Percentiles rank a stretch among this genome's conserved stretches.
Evolutionary conservation across 345 rosid species (phyloP).

Genomic region (Limnanthes douglasii): DNA sequence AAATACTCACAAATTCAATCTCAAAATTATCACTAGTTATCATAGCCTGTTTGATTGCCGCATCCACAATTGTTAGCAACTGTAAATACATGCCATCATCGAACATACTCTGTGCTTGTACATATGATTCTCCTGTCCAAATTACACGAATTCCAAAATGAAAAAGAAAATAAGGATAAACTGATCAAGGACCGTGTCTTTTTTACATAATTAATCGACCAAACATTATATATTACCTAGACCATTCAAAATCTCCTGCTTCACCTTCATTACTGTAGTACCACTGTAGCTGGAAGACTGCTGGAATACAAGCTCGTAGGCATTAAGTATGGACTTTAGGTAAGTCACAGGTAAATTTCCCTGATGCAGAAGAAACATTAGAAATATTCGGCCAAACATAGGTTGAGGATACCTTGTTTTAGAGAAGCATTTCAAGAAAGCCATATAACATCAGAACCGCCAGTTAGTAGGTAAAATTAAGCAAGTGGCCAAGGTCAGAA

Average conservation of each 20-base stretch:
- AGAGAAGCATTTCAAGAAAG: conserved; percentile 1
- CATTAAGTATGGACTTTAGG: conserved; percentile 68
- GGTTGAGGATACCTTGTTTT: not conserved
- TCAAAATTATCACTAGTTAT: conserved; percentile 42
- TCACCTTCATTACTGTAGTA: conserved; percentile 55
- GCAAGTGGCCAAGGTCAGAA: conserved; percentile 4
- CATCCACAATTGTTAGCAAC: conserved; percentile 52
- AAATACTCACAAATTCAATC: conserved; percentile 55
- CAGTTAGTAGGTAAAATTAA: not conserved
- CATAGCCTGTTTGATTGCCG: conserved; percentile 48
- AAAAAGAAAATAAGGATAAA: conserved; percentile 6
- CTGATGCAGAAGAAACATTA: conserved; percentile 7
- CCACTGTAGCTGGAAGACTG: conserved; percentile 44
- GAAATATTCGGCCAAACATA: not conserved
- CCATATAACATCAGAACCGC: not conserved
- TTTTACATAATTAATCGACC: not conserved
- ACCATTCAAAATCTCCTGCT: conserved; percentile 82
- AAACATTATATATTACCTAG: conserved; percentile 46
- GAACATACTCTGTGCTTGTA: conserved; percentile 77
- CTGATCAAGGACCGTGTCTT: conserved; percentile 1
- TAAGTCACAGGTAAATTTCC: conserved; percentile 49
- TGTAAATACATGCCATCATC: conserved; percentile 65
- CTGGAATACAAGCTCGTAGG: conserved; percentile 66
- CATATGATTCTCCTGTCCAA: conserved; percentile 74
- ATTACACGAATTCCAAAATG: conserved; percentile 9